These are phyloP conservation scores for Penicillium italicum DNA, from an alignment of 2,329 filamentous ascomycete genomes.

Conservation along the genomic window DNA sequence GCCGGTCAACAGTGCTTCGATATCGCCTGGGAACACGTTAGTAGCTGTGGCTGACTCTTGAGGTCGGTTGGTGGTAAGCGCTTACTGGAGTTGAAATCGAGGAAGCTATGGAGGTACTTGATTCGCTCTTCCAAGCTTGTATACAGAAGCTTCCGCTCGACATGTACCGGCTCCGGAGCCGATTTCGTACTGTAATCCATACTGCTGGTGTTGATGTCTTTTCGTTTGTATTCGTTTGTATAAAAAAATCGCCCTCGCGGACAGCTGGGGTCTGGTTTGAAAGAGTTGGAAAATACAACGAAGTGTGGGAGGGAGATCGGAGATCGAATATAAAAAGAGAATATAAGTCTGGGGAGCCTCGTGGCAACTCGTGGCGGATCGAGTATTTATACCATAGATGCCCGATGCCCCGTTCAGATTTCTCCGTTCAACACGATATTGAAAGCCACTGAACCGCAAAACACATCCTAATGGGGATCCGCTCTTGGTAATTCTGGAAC, in stretches of 20 bases:
- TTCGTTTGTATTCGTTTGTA: neutral
- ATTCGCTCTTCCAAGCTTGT: constrained; percentile 66
- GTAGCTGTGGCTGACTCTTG: neutral
- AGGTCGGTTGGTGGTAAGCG: constrained; percentile 11
- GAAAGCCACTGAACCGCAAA: neutral
- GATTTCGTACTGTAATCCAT: constrained; percentile 20
- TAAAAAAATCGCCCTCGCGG: neutral
- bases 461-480: neutral
- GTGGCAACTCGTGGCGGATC: constrained; percentile 13
- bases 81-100: constrained; percentile 70
- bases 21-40: constrained; percentile 55
- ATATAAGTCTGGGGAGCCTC: constrained; percentile 13
- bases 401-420: neutral
- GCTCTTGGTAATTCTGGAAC: neutral
- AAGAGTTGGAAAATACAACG: neutral
- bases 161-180: constrained; percentile 47
- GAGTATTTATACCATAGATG: constrained; percentile 15
- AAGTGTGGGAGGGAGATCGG: neutral
- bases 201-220: neutral
- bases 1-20: constrained; percentile 65
- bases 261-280: neutral
- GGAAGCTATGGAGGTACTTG: constrained; percentile 69
- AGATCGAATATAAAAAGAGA: neutral
- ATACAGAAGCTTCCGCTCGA: constrained; percentile 68
- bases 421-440: neutral